Conservation (phyloP, 2,329 filamentous ascomycete genomes). For the Aureobasidium sp. region DNA sequence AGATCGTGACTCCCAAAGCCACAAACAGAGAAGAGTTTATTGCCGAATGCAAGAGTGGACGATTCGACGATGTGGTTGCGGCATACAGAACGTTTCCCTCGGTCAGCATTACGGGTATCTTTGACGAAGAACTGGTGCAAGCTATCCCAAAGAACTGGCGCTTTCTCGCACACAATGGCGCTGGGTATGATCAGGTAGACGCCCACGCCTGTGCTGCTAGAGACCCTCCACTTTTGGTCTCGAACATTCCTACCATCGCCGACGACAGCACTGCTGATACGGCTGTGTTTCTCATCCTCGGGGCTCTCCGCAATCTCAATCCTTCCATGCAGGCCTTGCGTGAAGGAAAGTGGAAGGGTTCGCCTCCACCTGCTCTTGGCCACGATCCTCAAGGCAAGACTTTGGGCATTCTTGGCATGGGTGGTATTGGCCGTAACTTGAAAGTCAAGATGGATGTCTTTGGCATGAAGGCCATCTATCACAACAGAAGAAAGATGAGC, state of each 20-base stretch:
- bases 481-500: conserved; percentile 58
- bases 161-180: conserved; percentile 43
- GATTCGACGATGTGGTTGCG: conserved; percentile 56
- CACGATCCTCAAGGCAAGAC: conserved; percentile 73
- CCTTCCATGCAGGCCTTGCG: conserved; percentile 57
- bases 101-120: conserved; percentile 53
- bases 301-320: conserved; percentile 67
- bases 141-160: conserved; percentile 32
- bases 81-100: conserved; percentile 66
- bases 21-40: conserved; percentile 60
- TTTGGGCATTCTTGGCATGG: conserved; percentile 78
- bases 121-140: conserved; percentile 63
- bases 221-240: conserved; percentile 54
- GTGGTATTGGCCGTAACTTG: conserved; percentile 71
- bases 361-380: conserved; percentile 48
- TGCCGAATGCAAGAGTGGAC: conserved; percentile 55
- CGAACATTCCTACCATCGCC: conserved; percentile 73
- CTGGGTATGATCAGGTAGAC: conserved; percentile 80
- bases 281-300: conserved; percentile 72
- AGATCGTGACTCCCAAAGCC: conserved; percentile 55
- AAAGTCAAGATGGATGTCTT: conserved; percentile 67
- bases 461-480: conserved; percentile 66
- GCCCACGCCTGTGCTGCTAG: conserved; percentile 60
- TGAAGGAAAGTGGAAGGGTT: conserved; percentile 58
- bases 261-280: conserved; percentile 78